A percentile compares a stretch with the other conserved stretches of the same genome.
Evolutionary conservation across 2,329 filamentous ascomycete species (phyloP).

Genomic region (Pestalotiopsis fici): DNA sequence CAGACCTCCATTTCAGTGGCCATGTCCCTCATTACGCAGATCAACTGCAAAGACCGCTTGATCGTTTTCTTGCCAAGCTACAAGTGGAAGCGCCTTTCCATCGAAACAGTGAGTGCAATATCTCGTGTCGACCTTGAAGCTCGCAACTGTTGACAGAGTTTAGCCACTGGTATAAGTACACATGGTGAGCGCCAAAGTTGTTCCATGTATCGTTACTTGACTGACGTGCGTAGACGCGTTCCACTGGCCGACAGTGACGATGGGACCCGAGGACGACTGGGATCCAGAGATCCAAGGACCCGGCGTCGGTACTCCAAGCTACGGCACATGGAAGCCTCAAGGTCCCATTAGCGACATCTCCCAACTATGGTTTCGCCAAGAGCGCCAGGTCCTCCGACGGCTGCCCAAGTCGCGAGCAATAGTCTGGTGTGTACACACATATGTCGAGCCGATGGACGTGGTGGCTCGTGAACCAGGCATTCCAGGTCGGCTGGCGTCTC

Average conservation of each 20-base stretch:
- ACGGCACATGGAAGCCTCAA: neutral
- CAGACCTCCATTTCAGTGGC: neutral
- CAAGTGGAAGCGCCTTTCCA: neutral
- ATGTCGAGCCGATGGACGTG: neutral
- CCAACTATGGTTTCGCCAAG: neutral
- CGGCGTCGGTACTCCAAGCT: neutral
- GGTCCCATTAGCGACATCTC: neutral
- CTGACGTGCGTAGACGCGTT: neutral
- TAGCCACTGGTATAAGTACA: neutral
- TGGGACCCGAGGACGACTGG: neutral
- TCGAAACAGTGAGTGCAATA: neutral
- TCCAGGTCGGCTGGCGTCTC: neutral
- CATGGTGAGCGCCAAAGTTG: neutral
- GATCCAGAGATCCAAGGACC: neutral
- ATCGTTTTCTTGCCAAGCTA: neutral
- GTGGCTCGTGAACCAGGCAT: neutral
- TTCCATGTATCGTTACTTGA: neutral
- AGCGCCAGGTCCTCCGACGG: neutral
- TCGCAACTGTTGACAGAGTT: neutral
- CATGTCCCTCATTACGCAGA: neutral
- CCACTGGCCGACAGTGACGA: neutral
- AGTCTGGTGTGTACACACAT: neutral
- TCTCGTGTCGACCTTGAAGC: fast-evolving
- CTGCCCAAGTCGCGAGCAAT: neutral
- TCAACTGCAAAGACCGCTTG: neutral